Evolutionary conservation across 140 eudicot species (phyloP), one percentile per base, ranked within the genome.

Genomic region (Oenanthe javanica): DNA sequence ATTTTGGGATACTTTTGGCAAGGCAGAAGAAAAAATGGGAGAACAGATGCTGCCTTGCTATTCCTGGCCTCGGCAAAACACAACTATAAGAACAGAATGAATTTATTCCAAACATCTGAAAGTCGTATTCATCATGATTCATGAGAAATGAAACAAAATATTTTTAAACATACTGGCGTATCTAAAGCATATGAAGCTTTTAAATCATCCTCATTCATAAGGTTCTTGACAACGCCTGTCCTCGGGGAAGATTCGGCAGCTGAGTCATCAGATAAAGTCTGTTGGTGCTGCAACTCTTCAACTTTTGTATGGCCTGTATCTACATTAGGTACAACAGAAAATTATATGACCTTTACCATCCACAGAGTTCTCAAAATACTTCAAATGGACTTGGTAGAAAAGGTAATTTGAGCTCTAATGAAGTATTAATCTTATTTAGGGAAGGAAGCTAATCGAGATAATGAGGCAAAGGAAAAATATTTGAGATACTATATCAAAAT

Each of bases 251-350:
- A 43, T 67, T 93, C 97, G 40, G 87, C 81, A 59, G 86, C 71
- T 72, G 87, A 73, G 80, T 95, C 99, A 78, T 92, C 96, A 47
- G 91, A 23, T 47, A 83, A 51, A 76, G 73, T 74, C 80, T 87
- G 93, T 66, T 85, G 96, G 79, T 89, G 92, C 81, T 88, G 96
- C 87, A 84, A 75, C 70, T 95, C 97, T 61, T 95, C 99, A 77
- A 49, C 83, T 82, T 90, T 93, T 83, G 88, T 79, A 84, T 83
- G 89, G 77, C 83, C 86, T 81, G 82, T 84, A 71, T 88, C 97
- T 92, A 89, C 81, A 85, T 83, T 5, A 74, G 45, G 19, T 80
- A 79, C 19, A 81, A 36, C 84, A 77, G 21, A 77, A 77, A 36
- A 14, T 4, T 19, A 9, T 19, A 31, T 52, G 36, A 45, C 36